A percentile compares a stretch with the other conserved stretches of the same genome.
Evolutionary conservation across 345 rosid species (phyloP).

Genomic region (Brassica carinata): DNA sequence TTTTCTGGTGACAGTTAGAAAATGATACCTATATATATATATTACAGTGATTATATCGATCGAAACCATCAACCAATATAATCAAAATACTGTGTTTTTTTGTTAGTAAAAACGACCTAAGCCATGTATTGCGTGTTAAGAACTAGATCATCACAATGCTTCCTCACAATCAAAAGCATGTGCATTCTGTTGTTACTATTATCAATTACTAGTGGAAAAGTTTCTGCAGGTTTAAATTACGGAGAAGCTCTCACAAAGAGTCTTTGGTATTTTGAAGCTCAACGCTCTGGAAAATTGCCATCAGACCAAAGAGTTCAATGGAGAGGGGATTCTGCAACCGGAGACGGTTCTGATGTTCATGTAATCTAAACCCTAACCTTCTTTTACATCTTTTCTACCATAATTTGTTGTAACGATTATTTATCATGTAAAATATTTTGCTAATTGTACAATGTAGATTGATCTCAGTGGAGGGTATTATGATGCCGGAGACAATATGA

Average conservation of each 20-base stretch:
- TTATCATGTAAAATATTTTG: neutral
- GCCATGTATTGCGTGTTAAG: constrained; percentile 12
- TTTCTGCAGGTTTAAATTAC: constrained; percentile 48
- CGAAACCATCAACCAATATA: neutral
- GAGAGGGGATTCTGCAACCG: constrained; percentile 68
- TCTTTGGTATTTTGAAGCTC: constrained; percentile 74
- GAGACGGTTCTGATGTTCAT: constrained; percentile 54
- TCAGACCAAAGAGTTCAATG: constrained; percentile 57
- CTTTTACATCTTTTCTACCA: neutral
- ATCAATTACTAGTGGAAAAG: neutral
- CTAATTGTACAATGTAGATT: constrained; percentile 42
- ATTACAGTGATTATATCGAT: neutral
- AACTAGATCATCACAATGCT: constrained; percentile 17
- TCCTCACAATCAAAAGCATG: constrained; percentile 22
- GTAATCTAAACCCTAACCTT: constrained; percentile 19
- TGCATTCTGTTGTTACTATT: constrained; percentile 16
- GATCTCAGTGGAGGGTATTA: constrained; percentile 77
- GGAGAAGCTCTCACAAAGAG: constrained; percentile 62
- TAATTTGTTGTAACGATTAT: neutral
- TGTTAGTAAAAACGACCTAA: neutral
- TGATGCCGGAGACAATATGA: constrained; percentile 77
- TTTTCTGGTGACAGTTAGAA: neutral
- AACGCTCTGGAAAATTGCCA: constrained; percentile 75
- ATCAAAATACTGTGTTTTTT: neutral
- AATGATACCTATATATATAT: neutral